Base-by-base conservation (phyloP, 1,284 basidiomycete genomes). In the Butyriboletus appendiculatus region DNA sequence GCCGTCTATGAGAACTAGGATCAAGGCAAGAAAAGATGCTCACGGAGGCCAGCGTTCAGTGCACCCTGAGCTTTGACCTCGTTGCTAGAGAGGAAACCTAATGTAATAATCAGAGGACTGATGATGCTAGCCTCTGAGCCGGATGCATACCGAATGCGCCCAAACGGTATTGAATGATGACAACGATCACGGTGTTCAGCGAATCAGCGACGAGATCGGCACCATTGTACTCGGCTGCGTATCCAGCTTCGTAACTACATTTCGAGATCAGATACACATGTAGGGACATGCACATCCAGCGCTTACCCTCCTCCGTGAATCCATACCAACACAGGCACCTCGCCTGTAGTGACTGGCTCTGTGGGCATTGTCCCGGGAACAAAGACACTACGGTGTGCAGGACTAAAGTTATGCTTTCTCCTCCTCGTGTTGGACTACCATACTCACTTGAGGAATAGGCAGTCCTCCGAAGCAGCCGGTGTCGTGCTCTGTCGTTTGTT, bases 91-190 rank as follows among this genome's bases (percentile, higher is more conserved):
- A 72, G 60, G 46, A 71, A 72, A 2, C 69, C 70, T 69, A 26
- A 44, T 3, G 1, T 6, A 52, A 20, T 2, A 15, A 32, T 53
- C 26, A 50, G 30, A 32, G 0, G 8, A 30, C 5, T 14, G 24
- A 24, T 34, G 0, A 32, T 7, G 26, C 3, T 15, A 37, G 10
- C 22, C 14, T 20, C n/a, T 2, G 20, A 35, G n/a, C 22, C 2
- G 12, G 10, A 35, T n/a, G 7, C 59, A 32, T 54, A 73, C 78
- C 77, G 44, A 75, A 78, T n/a, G 71, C 57, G 3, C 76, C 76
- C 0, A 79, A 62, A 24, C 76, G 69, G 51, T 78, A 77, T 58
- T 78, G 75, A 15, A 76, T 67, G 12, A 69, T 51, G 5, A 79
- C 74, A 1, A 67, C 69, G 1, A 79, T 50, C 9, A 74, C 62